Evolutionary conservation across 2,329 filamentous ascomycete species (phyloP).

Genomic region (Penicillium freii): DNA sequence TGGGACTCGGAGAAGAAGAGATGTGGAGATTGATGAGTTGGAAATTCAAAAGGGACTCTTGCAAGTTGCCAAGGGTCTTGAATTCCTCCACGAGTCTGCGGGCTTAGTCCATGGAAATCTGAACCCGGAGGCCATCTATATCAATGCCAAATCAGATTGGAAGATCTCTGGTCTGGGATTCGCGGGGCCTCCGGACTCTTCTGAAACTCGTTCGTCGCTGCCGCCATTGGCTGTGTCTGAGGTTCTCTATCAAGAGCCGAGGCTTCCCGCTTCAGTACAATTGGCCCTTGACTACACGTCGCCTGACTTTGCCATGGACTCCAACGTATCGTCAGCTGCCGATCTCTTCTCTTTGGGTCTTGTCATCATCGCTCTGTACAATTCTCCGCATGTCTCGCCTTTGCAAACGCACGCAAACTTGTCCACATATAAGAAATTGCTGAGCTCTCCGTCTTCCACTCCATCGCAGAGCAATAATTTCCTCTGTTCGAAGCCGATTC

Average conservation of each 20-base stretch:
- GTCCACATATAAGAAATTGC: constrained; percentile 80
- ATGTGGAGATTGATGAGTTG: constrained; percentile 91
- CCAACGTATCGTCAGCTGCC: constrained; percentile 75
- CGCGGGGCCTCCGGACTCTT: constrained; percentile 74
- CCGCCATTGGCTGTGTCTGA: constrained; percentile 79
- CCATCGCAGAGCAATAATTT: constrained; percentile 82
- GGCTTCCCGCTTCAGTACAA: constrained; percentile 78
- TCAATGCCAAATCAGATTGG: constrained; percentile 98
- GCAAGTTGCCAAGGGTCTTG: constrained; percentile 88
- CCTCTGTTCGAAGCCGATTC: constrained; percentile 73
- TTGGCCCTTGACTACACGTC: constrained; percentile 90
- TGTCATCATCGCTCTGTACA: constrained; percentile 85
- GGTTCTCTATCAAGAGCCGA: constrained; percentile 78
- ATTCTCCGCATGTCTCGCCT: constrained; percentile 87
- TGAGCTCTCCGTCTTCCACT: constrained; percentile 73
- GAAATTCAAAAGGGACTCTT: constrained; percentile 96
- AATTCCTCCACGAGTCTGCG: constrained; percentile 94
- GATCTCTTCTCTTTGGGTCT: constrained; percentile 95
- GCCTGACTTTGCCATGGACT: constrained; percentile 91
- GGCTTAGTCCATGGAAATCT: constrained; percentile 91
- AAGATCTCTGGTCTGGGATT: constrained; percentile 95
- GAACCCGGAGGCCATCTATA: constrained; percentile 86
- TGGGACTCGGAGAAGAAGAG: constrained; percentile 68
- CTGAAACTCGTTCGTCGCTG: constrained; percentile 71
- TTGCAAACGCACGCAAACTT: constrained; percentile 77